Evolutionary conservation across 2,329 filamentous ascomycete genomes (phyloP), one percentile per base, ranked within the genome.

Genomic region (Thielaviopsis punctulata): DNA sequence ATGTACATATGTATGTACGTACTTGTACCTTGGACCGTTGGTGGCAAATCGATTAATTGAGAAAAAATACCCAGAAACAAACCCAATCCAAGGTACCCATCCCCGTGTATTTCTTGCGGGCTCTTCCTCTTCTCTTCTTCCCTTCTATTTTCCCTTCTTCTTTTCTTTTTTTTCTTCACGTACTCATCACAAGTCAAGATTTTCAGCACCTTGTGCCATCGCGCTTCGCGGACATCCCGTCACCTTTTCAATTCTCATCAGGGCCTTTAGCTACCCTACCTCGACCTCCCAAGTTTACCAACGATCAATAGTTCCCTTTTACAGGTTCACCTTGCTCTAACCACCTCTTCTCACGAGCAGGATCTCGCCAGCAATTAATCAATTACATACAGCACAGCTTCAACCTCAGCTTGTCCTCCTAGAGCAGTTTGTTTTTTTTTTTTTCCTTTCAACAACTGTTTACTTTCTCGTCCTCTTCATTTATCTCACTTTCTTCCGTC

Each of bases 221-320:
- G 56, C 56, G 54, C 51, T 53, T 56, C 64, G 63, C 63, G 64
- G 66, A 69, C 65, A 66, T 64, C 65, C 64, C 57, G 57, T 58
- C 58, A 60, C 58, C 57, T 57, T 60, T 60, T 62, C 59, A 63
- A 66, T 63, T 64, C 63, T 69, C 68, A 80, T 84, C 88, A 88
- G 84, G 84, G 84, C 84, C 86, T 84, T 70, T 78, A 88, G 84
- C 84, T 85, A 88, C 84, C 84, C 84, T 88, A 70, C 74, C 77
- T 74, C 49, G 52, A 33, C 49, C 50, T 53, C 53, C 41, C 45
- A 41, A 23, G 12, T 36, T 36, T 24, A 46, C 39, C 53, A 54
- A 52, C 52, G 52, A 43, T 52, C 45, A 55, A 51, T 55, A 45
- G 45, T 53, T n/a, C 52, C 45, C 49, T 49, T 52, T 51, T 51